Conservation (phyloP, 768 basidiomycete genomes). For the Dacryopinax spathularia region DNA sequence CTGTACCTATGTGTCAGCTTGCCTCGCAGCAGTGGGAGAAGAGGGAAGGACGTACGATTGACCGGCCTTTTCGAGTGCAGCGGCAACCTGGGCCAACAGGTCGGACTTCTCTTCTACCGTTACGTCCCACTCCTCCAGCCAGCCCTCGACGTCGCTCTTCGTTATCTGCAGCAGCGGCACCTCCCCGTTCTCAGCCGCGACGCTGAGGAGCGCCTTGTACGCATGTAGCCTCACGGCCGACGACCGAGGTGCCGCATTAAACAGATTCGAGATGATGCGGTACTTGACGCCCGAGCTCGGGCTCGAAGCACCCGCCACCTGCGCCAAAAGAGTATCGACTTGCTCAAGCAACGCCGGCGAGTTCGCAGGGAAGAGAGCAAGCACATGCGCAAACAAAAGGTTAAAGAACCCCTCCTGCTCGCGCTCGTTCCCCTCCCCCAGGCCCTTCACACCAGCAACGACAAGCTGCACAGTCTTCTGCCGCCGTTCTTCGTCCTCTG, state of each 20-base stretch:
- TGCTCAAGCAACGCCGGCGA: conserved; percentile 42
- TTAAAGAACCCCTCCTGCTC: conserved; percentile 85
- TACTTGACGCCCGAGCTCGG: conserved; percentile 51
- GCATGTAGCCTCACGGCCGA: conserved; percentile 52
- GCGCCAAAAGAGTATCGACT: conserved; percentile 36
- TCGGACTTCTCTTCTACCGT: conserved; percentile 44
- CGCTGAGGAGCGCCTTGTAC: conserved; percentile 44
- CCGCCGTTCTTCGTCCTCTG: conserved; percentile 40
- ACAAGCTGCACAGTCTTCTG: conserved; percentile 46
- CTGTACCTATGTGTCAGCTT: conserved; percentile 25
- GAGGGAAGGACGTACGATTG: conserved; percentile 39
- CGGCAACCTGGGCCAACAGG: conserved; percentile 51
- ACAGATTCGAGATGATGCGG: conserved; percentile 66
- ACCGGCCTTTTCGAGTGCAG: conserved; percentile 41
- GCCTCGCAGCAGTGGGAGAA: neutral
- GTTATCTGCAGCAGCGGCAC: conserved; percentile 47
- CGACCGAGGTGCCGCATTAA: conserved; percentile 56
- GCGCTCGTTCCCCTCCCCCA: conserved; percentile 67
- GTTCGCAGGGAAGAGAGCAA: conserved; percentile 42
- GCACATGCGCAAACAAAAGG: conserved; percentile 58
- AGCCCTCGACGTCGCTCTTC: conserved; percentile 50
- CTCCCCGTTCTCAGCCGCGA: conserved; percentile 47
- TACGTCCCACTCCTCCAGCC: conserved; percentile 64
- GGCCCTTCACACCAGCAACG: conserved; percentile 43
- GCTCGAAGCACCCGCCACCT: conserved; percentile 41